Percentiles rank a stretch among this genome's conserved stretches.
These are phyloP conservation scores for Suillus clintonianus DNA, from an alignment of 768 basidiomycete species.

Conservation along the genomic window DNA sequence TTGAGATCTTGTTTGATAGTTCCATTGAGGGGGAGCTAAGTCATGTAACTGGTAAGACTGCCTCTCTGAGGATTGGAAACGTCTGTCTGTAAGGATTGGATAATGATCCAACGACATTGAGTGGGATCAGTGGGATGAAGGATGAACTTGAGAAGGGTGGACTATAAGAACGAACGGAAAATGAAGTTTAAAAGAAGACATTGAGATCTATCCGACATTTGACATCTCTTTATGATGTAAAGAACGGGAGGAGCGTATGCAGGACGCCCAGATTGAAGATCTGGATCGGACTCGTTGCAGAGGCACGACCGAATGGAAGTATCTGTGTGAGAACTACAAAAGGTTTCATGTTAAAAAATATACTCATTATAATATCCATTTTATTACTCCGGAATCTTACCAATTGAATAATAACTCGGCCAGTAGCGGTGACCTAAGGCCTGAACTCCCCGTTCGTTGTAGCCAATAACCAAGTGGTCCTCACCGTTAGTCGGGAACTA, in stretches of 20 bases:
- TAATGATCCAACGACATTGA: slow-evolving; percentile 39
- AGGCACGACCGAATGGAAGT: slow-evolving; percentile 3
- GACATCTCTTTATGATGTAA: slow-evolving; percentile 14
- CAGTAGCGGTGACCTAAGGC: neutral
- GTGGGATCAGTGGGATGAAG: too few species aligned
- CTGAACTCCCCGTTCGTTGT: neutral
- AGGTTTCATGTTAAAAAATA: neutral
- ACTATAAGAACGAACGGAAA: slow-evolving; percentile 26
- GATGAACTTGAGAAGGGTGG: slow-evolving; percentile 5
- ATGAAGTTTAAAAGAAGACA: slow-evolving; percentile 8
- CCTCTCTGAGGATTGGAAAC: slow-evolving; percentile 31
- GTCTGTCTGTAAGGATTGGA: slow-evolving; percentile 31
- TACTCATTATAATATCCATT: neutral
- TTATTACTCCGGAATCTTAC: neutral
- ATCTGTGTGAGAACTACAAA: neutral
- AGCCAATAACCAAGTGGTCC: neutral
- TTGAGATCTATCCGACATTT: slow-evolving; percentile 18
- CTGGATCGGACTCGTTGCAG: slow-evolving; percentile 8
- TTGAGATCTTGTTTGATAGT: slow-evolving; percentile 24
- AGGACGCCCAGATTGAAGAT: slow-evolving; percentile 15
- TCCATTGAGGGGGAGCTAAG: slow-evolving; percentile 24
- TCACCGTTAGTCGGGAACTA: slow-evolving; percentile 1
- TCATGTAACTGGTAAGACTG: slow-evolving; percentile 23
- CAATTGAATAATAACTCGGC: neutral
- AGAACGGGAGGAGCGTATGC: slow-evolving; percentile 3